A percentile compares a stretch with the other conserved stretches of the same genome.
phyloP scores from a whole-genome alignment of 164 flowering plant genomes.

The Magnolia officinalis region DNA sequence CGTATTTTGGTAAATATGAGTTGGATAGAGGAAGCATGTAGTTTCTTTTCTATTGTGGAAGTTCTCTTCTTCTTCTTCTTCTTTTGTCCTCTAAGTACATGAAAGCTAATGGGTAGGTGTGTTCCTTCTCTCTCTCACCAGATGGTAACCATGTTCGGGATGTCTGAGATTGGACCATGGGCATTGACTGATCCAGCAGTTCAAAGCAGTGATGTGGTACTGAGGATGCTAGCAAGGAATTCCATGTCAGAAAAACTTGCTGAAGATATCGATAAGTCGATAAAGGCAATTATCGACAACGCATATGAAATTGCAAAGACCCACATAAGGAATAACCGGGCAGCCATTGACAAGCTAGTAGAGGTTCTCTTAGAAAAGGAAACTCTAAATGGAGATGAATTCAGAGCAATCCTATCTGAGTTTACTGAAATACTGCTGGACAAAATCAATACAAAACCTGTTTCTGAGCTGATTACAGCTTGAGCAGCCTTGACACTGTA shows the following conservation, averaged over 20 bases:
- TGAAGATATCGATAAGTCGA: conserved; percentile 55
- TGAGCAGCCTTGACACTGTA: conserved; percentile 9
- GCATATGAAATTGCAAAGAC: conserved; percentile 65
- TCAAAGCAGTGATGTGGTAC: conserved; percentile 54
- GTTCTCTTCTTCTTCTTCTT: background rate
- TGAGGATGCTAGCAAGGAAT: conserved; percentile 69
- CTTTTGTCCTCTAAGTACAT: background rate
- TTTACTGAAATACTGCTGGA: conserved; percentile 27
- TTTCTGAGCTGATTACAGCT: conserved; percentile 33
- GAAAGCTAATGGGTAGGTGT: background rate
- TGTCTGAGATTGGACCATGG: conserved; percentile 84
- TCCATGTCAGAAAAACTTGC: conserved; percentile 77
- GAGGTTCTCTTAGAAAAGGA: conserved; percentile 71
- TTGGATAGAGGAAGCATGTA: too few relatives aligned
- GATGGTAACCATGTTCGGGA: conserved; percentile 76
- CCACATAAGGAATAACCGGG: conserved; percentile 40
- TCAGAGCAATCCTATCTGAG: conserved; percentile 60
- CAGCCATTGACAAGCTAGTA: conserved; percentile 44
- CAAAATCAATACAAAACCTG: conserved; percentile 12
- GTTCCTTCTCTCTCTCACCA: conserved; percentile 11
- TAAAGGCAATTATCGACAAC: conserved; percentile 33
- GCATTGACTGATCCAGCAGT: conserved; percentile 56
- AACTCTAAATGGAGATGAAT: conserved; percentile 68
- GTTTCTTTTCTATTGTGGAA: background rate
- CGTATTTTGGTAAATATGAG: too few relatives aligned